These are phyloP conservation scores for Takashimella tepidaria DNA, from an alignment of 1,284 basidiomycete species.

Conservation along the genomic window DNA sequence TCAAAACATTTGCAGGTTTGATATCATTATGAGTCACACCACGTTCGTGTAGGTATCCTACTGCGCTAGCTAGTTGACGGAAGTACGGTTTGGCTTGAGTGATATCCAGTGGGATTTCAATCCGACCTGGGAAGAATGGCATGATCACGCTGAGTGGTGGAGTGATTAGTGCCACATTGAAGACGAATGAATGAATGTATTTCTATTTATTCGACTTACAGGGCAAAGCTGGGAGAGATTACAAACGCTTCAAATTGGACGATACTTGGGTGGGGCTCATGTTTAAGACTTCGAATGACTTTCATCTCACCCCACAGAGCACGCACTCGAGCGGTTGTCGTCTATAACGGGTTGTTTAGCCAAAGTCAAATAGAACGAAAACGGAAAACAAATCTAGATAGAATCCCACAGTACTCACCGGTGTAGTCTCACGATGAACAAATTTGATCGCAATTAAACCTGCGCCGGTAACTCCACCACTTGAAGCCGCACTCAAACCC, in stretches of 20 bases:
- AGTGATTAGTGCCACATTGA: not conserved
- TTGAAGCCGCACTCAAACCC: conserved; percentile 23
- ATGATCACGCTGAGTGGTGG: conserved; percentile 38
- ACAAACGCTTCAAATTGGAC: conserved; percentile 88
- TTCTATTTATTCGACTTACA: no score
- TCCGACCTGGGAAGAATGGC: conserved; percentile 59
- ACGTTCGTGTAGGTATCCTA: conserved; percentile 79
- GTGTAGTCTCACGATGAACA: conserved; percentile 70
- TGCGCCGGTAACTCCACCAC: conserved; percentile 27
- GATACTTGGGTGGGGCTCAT: conserved; percentile 80
- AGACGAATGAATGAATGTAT: no score
- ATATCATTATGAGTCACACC: conserved; percentile 93
- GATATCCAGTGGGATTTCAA: conserved; percentile 79
- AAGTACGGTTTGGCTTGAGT: conserved; percentile 75
- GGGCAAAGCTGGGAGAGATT: conserved; percentile 80
- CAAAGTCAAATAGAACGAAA: no score
- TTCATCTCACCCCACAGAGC: conserved; percentile 96
- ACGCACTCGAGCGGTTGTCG: conserved; percentile 76
- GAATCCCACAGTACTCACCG: no score
- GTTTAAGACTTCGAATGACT: conserved; percentile 72
- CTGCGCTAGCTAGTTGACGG: conserved; percentile 71
- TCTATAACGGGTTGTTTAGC: no score
- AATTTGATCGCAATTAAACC: conserved; percentile 78
- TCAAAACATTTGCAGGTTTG: conserved; percentile 87
- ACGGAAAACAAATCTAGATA: no score